phyloP scores from a whole-genome alignment of 2,329 filamentous ascomycete genomes.

The Ascochyta rabiei region DNA sequence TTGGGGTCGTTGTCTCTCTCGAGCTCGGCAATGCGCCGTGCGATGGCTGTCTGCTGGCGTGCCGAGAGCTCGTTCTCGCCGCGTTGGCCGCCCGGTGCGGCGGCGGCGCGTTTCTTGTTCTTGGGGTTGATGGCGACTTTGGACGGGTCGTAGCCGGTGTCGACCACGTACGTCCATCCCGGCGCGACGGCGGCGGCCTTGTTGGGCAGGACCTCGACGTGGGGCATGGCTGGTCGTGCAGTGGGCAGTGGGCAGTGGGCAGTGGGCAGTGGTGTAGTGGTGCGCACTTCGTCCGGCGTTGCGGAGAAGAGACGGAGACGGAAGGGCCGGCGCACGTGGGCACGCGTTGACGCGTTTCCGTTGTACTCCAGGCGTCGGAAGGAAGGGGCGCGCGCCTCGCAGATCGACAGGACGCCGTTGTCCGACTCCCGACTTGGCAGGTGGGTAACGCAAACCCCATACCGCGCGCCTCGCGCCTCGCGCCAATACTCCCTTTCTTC shows the following conservation, averaged over 20 bases:
- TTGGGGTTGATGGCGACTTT: conserved; percentile 60
- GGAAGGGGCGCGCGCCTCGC: background rate
- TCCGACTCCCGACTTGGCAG: conserved; percentile 14
- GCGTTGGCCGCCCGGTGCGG: conserved; percentile 41
- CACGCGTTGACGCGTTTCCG: conserved; percentile 4
- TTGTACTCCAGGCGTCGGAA: background rate
- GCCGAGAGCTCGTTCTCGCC: conserved; percentile 69
- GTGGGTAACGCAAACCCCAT: conserved; percentile 6
- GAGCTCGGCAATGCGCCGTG: conserved; percentile 81
- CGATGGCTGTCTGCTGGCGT: conserved; percentile 80
- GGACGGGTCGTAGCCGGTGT: conserved; percentile 67
- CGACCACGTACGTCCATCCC: conserved; percentile 91
- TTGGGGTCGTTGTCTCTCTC: conserved; percentile 72
- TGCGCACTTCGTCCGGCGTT: background rate
- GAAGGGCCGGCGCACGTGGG: conserved; percentile 13
- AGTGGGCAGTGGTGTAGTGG: conserved; percentile 1
- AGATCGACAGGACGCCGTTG: conserved; percentile 11
- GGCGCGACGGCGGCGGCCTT: conserved; percentile 74
- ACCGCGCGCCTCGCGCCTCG: background rate
- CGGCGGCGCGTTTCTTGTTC: conserved; percentile 70
- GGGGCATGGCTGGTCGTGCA: conserved; percentile 58
- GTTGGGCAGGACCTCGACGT: conserved; percentile 80
- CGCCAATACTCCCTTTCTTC: conserved; percentile 5
- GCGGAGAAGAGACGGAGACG: conserved; percentile 9
- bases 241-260: no score